phyloP scores from a whole-genome alignment of 768 basidiomycete species.

The Suillus cothurnatus region DNA sequence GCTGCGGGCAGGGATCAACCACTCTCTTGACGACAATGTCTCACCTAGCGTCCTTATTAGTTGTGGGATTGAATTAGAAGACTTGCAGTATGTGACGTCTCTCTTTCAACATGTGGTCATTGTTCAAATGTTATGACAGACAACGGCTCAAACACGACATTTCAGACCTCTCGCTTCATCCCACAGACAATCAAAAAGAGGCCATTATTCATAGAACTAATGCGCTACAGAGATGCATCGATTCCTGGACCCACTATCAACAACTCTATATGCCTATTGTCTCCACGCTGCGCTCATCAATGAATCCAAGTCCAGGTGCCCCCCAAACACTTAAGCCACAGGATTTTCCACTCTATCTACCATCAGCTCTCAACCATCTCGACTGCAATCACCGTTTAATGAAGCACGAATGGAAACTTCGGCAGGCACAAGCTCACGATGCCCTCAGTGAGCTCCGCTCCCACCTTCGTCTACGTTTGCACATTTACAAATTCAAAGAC shows the following conservation, averaged over 20 bases:
- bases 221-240: background rate
- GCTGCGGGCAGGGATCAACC: background rate
- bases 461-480: slow-evolving; percentile 7
- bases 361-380: background rate
- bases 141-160: background rate
- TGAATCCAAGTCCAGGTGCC: background rate
- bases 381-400: background rate
- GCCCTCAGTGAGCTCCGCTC: slow-evolving; percentile 7
- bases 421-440: slow-evolving; percentile 18
- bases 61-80: background rate
- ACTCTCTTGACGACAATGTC: background rate
- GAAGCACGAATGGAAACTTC: slow-evolving; percentile 6
- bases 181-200: no score
- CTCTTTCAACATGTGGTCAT: background rate
- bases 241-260: background rate
- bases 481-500: slow-evolving; percentile 19
- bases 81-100: background rate
- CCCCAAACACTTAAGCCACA: background rate
- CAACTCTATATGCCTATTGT: background rate
- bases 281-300: background rate
- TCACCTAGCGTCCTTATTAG: background rate
- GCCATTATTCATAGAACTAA: background rate
- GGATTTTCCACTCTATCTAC: background rate
- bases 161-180: background rate
- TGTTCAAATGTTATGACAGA: background rate